These are phyloP conservation scores for Iris pallida DNA, from an alignment of 116 monocot species.

Conservation along the genomic window DNA sequence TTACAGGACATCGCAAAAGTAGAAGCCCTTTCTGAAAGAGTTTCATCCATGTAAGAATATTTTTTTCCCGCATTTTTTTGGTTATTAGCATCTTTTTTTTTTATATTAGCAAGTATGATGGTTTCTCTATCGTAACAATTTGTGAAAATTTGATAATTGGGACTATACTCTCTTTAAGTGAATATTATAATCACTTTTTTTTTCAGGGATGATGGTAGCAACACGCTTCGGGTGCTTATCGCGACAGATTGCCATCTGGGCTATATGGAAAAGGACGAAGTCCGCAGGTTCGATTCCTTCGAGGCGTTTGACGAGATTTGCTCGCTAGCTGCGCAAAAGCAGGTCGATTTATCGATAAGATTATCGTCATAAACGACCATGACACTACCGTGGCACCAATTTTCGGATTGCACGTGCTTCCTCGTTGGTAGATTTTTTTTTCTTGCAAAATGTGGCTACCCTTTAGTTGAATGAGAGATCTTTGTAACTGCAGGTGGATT, in stretches of 20 bases:
- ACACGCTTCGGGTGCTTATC: constrained; percentile 75
- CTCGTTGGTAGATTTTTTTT: background rate
- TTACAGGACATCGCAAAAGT: too few relatives aligned
- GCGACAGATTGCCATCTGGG: constrained; percentile 98
- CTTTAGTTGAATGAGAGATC: background rate
- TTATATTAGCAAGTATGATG: too few relatives aligned
- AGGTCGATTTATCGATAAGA: constrained; percentile 35
- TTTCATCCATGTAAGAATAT: too few relatives aligned
- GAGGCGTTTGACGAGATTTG: constrained; percentile 99
- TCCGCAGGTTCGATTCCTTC: constrained; percentile 94
- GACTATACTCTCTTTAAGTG: too few relatives aligned
- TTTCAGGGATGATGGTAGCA: constrained; percentile 58
- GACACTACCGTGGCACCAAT: background rate
- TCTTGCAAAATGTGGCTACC: background rate
- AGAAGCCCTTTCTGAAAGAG: too few relatives aligned
- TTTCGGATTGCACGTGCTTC: background rate
- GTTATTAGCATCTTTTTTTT: too few relatives aligned
- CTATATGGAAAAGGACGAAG: constrained; percentile 98
- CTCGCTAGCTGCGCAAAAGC: constrained; percentile 83
- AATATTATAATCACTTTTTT: background rate
- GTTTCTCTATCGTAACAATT: too few relatives aligned
- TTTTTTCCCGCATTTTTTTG: too few relatives aligned
- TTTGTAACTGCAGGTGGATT: constrained; percentile 70
- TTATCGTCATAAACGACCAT: too few relatives aligned
- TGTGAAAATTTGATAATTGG: too few relatives aligned